phyloP scores from a whole-genome alignment of 2,329 filamentous ascomycete species.

The Elsinoe necatrix region DNA sequence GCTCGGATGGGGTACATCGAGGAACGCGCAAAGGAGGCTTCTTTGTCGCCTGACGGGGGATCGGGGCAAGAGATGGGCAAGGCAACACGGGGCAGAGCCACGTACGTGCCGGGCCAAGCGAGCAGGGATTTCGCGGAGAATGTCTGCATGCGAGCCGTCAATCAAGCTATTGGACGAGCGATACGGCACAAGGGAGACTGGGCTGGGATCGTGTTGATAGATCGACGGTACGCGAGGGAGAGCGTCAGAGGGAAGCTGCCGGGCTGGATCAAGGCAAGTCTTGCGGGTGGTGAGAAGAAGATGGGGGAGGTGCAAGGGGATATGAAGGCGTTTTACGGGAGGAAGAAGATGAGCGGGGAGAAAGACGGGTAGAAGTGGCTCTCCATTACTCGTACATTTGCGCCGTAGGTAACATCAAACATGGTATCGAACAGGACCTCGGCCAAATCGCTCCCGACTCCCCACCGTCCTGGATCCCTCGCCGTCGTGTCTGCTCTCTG shows the following conservation, averaged over 20 bases:
- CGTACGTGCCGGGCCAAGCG: slow-evolving; percentile 37
- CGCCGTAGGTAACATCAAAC: background rate
- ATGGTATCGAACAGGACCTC: slow-evolving; percentile 1
- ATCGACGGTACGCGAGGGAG: slow-evolving; percentile 66
- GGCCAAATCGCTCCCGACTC: background rate
- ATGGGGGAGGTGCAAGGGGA: slow-evolving; percentile 30
- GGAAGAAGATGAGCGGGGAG: slow-evolving; percentile 19
- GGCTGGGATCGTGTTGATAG: slow-evolving; percentile 78
- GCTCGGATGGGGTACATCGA: slow-evolving; percentile 85
- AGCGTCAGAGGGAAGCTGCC: slow-evolving; percentile 74
- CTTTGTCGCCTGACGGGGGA: too few species aligned
- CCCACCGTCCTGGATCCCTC: background rate
- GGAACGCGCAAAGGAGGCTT: slow-evolving; percentile 38
- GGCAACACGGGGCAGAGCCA: too few species aligned
- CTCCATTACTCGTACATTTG: background rate
- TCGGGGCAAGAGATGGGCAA: slow-evolving; percentile 18
- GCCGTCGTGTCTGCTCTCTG: background rate
- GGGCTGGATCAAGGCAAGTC: slow-evolving; percentile 72
- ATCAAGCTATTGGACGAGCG: slow-evolving; percentile 88
- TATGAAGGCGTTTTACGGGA: slow-evolving; percentile 32
- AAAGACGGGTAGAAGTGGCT: background rate
- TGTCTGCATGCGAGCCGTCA: slow-evolving; percentile 90
- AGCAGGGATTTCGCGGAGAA: slow-evolving; percentile 85
- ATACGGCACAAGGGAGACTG: slow-evolving; percentile 86
- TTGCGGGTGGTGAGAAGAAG: slow-evolving; percentile 38